Conservation (phyloP, 2,329 filamentous ascomycete genomes). For the Sarocladium kiliense region DNA sequence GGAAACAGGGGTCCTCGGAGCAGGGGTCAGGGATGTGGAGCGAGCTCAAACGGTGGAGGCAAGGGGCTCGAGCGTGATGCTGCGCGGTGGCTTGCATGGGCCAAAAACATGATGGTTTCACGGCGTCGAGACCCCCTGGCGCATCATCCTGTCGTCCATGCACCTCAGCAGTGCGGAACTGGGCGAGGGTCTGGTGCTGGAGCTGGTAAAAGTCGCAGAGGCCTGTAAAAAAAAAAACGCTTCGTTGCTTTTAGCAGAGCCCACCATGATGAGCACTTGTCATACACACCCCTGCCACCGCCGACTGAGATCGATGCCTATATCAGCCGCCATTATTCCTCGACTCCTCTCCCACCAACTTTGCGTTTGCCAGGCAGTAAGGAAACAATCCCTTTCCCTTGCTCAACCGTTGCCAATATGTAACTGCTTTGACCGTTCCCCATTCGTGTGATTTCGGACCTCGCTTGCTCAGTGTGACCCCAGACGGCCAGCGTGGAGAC, state of each 20-base stretch:
- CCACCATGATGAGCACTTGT: slow-evolving; percentile 4
- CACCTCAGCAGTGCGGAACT: neutral
- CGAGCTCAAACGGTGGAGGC: slow-evolving; percentile 9
- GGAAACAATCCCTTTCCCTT: neutral
- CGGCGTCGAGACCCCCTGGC: neutral
- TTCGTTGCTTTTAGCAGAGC: neutral
- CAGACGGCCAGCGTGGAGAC: neutral
- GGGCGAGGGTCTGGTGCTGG: neutral
- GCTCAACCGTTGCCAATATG: neutral
- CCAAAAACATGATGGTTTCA: slow-evolving; percentile 9
- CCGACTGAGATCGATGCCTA: slow-evolving; percentile 6
- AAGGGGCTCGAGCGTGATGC: slow-evolving; percentile 9
- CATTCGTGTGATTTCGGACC: neutral
- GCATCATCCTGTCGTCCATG: neutral
- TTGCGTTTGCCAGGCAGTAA: neutral
- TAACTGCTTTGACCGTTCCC: neutral
- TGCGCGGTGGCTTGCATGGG: slow-evolving; percentile 9
- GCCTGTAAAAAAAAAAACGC: neutral
- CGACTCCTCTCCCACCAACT: neutral
- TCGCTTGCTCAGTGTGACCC: neutral
- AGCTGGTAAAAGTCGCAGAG: neutral
- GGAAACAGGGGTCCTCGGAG: slow-evolving; percentile 6
- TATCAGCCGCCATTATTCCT: slow-evolving; percentile 1
- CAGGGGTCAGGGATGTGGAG: slow-evolving; percentile 1
- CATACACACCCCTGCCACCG: neutral